Base-by-base conservation (phyloP, 2,329 filamentous ascomycete genomes). In the Cryphonectria japonica region DNA sequence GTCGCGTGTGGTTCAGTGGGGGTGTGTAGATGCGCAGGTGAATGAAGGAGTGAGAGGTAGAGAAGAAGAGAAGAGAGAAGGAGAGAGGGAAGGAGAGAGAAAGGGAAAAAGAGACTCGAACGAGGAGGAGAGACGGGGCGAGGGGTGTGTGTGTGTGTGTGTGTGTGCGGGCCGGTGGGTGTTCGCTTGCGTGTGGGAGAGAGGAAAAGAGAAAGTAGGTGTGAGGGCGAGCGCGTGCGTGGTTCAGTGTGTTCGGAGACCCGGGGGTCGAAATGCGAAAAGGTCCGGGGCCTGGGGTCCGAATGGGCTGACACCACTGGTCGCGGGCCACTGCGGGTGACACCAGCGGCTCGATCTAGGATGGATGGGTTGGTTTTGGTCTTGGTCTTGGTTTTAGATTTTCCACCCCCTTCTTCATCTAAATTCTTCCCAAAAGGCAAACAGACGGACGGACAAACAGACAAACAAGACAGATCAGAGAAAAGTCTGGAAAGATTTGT, bases 201-300 rank as follows among this genome's bases (percentile, higher is more conserved):
- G 32, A 22, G 19, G 13, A 7, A n/a, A 34, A 9, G 34, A 61
- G 59, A 39, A 50, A n/a, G 46, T 50, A 50, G 32, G 32, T 22
- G 59, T 39, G 32, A 22, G 32, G 59, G 14, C 16, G 19, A 11
- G 59, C 29, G 59, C 19, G 41, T 26, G 34, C 57, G 50, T 50
- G 46, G 57, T 67, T 37, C 19, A 22, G 43, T 54, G 29, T 43
- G 29, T 43, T 72, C 70, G 70, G 70, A 72, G 70, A 70, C 69
- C 70, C 70, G 70, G 70, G 59, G 67, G 32, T 59, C 39, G 19
- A 67, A 59, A 66, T 46, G 68, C 64, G 68, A 69, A 66, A 66
- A 66, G 62, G 72, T 68, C 65, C 67, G 70, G 67, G 64, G 68
- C 41, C 61, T 65, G 54, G 68, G 61, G 50, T 64, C 43, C 66